phyloP scores from a whole-genome alignment of 805 yeast species.

The Wickerhamomyces bovis region DNA sequence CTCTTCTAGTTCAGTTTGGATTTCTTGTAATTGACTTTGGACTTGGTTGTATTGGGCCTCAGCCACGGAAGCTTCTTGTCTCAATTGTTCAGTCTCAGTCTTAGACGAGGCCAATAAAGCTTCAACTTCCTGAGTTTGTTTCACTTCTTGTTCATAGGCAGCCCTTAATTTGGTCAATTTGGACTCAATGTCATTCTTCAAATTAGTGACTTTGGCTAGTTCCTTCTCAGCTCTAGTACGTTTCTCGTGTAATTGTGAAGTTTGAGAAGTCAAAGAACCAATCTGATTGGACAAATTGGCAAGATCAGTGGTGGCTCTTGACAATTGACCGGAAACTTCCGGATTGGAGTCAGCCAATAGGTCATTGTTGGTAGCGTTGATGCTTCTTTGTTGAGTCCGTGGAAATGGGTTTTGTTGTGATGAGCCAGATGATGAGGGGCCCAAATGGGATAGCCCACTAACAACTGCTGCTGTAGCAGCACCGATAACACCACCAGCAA shows the following conservation, averaged over 20 bases:
- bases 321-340: slow-evolving; percentile 59
- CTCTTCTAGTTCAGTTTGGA: slow-evolving; percentile 54
- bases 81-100: slow-evolving; percentile 60
- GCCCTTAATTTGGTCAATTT: slow-evolving; percentile 61
- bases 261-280: slow-evolving; percentile 69
- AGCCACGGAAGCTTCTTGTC: slow-evolving; percentile 65
- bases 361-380: slow-evolving; percentile 33
- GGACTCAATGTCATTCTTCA: slow-evolving; percentile 67
- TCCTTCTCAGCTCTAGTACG: slow-evolving; percentile 74
- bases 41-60: slow-evolving; percentile 76
- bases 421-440: neutral
- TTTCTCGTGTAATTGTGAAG: slow-evolving; percentile 62
- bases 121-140: slow-evolving; percentile 71
- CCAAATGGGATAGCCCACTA: slow-evolving; percentile 1
- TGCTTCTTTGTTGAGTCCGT: slow-evolving; percentile 4
- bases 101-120: slow-evolving; percentile 49
- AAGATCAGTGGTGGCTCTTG: slow-evolving; percentile 77
- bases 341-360: slow-evolving; percentile 43
- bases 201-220: slow-evolving; percentile 55
- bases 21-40: slow-evolving; percentile 55
- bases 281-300: slow-evolving; percentile 85
- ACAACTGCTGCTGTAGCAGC: neutral
- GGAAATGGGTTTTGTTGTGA: neutral
- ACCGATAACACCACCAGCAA: neutral
- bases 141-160: slow-evolving; percentile 73